Conservation (phyloP, 805 yeast species). For the Cyberlindnera subsufficiens region DNA sequence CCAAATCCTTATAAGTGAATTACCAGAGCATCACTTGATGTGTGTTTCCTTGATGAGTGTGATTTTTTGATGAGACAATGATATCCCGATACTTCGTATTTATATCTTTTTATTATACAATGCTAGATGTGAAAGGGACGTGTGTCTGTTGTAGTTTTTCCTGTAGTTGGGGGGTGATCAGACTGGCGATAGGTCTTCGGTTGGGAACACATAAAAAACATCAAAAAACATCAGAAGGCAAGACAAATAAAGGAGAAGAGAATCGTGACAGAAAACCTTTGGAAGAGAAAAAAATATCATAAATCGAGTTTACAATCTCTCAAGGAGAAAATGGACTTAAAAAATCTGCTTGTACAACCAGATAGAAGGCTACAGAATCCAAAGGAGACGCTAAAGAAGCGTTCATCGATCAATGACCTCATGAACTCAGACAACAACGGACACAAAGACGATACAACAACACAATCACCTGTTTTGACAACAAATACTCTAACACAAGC, state of each 20-base stretch:
- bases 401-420: conserved; percentile 18
- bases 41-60: neutral
- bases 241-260: no score
- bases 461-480: neutral
- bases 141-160: no score
- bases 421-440: conserved; percentile 12
- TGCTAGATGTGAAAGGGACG: no score
- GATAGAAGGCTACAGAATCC: neutral
- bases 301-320: no score
- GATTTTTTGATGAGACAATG: no score
- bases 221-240: no score
- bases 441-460: neutral
- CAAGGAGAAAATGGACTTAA: conserved; percentile 15
- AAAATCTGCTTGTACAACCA: conserved; percentile 12
- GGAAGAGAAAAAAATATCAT: neutral
- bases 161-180: no score
- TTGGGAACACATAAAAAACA: no score
- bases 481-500: conserved; percentile 1
- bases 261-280: neutral
- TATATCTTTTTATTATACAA: no score
- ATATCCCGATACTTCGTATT: no score
- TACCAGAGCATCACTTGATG: neutral
- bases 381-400: conserved; percentile 9
- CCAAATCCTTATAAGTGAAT: conserved; percentile 32
- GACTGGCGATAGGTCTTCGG: no score